Conservation (phyloP, 2,329 filamentous ascomycete genomes). For the Fusarium chaquense region DNA sequence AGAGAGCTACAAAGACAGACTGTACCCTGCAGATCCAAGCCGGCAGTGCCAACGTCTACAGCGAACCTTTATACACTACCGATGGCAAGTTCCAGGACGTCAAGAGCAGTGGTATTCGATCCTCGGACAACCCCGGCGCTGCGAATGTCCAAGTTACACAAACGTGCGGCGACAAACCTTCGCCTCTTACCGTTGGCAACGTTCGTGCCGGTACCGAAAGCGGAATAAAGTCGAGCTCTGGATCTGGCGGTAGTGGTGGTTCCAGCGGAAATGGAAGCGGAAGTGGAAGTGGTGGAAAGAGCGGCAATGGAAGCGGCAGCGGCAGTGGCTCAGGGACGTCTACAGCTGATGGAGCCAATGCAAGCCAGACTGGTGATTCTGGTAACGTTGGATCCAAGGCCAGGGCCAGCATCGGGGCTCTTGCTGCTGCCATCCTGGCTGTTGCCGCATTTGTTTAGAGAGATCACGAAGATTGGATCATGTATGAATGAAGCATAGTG, state of each 20-base stretch:
- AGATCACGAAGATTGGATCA: background rate
- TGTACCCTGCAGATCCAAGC: constrained; percentile 32
- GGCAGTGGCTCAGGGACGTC: constrained; percentile 4
- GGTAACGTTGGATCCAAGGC: constrained; percentile 22
- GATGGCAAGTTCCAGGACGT: constrained; percentile 34
- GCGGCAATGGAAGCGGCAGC: background rate
- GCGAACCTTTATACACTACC: constrained; percentile 26
- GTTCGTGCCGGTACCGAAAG: constrained; percentile 30
- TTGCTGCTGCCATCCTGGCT: constrained; percentile 22
- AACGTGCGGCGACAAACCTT: constrained; percentile 25
- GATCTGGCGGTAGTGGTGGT: constrained; percentile 14
- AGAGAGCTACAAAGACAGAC: constrained; percentile 24
- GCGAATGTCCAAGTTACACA: constrained; percentile 31
- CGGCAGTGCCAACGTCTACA: constrained; percentile 28
- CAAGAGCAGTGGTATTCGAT: constrained; percentile 28
- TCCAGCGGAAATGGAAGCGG: constrained; percentile 1
- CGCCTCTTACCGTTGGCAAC: constrained; percentile 29
- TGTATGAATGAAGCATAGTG: constrained; percentile 6
- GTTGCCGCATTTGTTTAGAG: constrained; percentile 16
- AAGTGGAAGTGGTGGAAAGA: constrained; percentile 1
- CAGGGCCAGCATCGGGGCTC: constrained; percentile 15
- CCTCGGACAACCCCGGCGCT: constrained; percentile 22
- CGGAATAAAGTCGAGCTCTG: constrained; percentile 24
- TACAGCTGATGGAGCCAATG: constrained; percentile 12
- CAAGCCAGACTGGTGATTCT: constrained; percentile 19